A percentile compares a stretch with the other conserved stretches of the same genome.
phyloP scores from a whole-genome alignment of 1,284 basidiomycete species.

The Fomitopsis betulina region DNA sequence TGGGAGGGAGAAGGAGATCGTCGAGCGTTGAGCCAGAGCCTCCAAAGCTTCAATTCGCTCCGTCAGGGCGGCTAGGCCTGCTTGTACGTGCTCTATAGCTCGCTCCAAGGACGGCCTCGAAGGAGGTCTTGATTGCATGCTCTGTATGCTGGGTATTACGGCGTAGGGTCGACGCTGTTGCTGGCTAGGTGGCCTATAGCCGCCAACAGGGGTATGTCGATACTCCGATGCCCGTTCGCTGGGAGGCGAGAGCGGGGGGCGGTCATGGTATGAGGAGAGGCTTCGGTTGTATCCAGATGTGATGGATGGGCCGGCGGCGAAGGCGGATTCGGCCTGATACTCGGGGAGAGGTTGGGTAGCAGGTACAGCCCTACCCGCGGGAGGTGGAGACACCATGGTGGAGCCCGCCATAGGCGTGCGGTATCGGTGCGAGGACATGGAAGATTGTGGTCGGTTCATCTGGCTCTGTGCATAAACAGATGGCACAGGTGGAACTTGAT shows the following conservation, averaged over 20 bases:
- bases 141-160: conserved; percentile 11
- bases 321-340: conserved; percentile 71
- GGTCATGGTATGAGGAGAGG: conserved; percentile 31
- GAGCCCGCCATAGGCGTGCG: conserved; percentile 71
- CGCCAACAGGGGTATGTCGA: conserved; percentile 13
- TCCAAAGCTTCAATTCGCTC: conserved; percentile 85
- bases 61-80: conserved; percentile 83
- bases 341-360: conserved; percentile 62
- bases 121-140: conserved; percentile 19
- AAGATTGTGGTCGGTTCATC: conserved; percentile 60
- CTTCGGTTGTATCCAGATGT: conserved; percentile 31
- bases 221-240: conserved; percentile 28
- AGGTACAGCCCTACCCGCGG: conserved; percentile 30
- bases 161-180: conserved; percentile 32
- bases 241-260: conserved; percentile 18
- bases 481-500: conserved; percentile 32
- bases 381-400: conserved; percentile 50
- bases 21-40: conserved; percentile 27
- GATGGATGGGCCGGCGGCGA: conserved; percentile 48
- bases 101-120: conserved; percentile 47
- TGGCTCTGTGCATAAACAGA: conserved; percentile 32
- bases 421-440: conserved; percentile 67
- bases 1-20: conserved; percentile 26
- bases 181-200: conserved; percentile 32
- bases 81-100: conserved; percentile 81